Conservation (phyloP, 345 rosid genomes). For the Ricinus communis region DNA sequence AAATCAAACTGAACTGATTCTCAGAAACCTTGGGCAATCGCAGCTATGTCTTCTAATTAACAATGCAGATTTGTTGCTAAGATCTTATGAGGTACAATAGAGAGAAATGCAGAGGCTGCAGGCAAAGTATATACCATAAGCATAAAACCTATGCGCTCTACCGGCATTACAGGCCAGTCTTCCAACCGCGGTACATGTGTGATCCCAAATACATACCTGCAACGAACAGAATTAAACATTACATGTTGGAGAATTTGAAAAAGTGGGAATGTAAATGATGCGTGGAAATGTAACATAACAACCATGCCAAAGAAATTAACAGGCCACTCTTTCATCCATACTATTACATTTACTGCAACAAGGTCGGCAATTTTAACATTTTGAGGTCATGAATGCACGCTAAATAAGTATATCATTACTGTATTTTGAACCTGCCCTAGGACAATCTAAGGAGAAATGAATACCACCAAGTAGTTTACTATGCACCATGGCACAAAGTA, state of each 20-base stretch:
- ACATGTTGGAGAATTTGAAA: not conserved
- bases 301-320: not conserved
- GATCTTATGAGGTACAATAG: too few species aligned
- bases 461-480: not conserved
- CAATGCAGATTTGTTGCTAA: too few species aligned
- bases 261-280: not conserved
- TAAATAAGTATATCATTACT: not conserved
- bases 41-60: too few species aligned
- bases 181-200: conserved; percentile 87
- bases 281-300: not conserved
- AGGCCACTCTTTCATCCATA: not conserved
- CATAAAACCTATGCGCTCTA: conserved; percentile 76
- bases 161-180: conserved; percentile 97
- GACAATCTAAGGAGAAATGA: too few species aligned
- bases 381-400: not conserved
- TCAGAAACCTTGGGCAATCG: too few species aligned
- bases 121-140: conserved; percentile 54
- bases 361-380: not conserved
- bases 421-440: too few species aligned
- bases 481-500: not conserved
- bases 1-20: too few species aligned
- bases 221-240: not conserved
- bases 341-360: not conserved
- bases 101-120: not conserved
- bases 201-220: conserved; percentile 89